A percentile compares a stretch with the other conserved stretches of the same genome.
Conservation (phyloP, 331 rosid species). For the Malus hybrid region DNA sequence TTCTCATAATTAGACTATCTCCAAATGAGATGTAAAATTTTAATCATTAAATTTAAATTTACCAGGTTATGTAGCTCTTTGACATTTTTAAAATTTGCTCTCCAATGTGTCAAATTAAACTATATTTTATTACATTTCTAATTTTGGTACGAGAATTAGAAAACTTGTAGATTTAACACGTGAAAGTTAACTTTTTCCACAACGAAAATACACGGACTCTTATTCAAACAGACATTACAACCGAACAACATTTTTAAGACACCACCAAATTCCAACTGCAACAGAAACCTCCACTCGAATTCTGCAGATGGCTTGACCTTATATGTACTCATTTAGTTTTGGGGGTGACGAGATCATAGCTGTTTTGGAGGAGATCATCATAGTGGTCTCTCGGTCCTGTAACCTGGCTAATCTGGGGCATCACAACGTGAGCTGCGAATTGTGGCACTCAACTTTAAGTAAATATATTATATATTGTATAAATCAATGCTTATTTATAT, state of each 20-base stretch:
- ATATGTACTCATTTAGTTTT: not conserved
- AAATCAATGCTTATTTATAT: too few relatives aligned
- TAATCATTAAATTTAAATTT: too few relatives aligned
- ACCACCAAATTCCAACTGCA: not conserved
- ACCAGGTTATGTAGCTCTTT: too few relatives aligned
- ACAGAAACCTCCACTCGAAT: not conserved
- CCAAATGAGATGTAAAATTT: too few relatives aligned
- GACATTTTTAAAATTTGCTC: too few relatives aligned
- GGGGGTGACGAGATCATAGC: conserved; percentile 6
- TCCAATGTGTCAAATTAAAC: too few relatives aligned
- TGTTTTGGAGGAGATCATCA: conserved; percentile 66
- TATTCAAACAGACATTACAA: conserved; percentile 23
- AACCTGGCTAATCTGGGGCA: conserved; percentile 85
- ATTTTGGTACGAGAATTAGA: not conserved
- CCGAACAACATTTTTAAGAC: not conserved
- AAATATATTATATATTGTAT: too few relatives aligned
- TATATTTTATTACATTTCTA: too few relatives aligned
- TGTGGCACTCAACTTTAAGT: conserved; percentile 58
- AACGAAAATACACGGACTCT: conserved; percentile 18
- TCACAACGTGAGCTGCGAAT: conserved; percentile 79
- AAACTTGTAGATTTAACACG: not conserved
- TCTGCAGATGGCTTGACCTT: not conserved
- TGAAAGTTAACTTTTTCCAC: not conserved
- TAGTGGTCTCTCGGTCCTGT: conserved; percentile 86
- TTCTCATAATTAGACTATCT: too few relatives aligned